These are phyloP conservation scores for Cadophora luteo-olivacea DNA, from an alignment of 2,329 filamentous ascomycete species.

Conservation along the genomic window DNA sequence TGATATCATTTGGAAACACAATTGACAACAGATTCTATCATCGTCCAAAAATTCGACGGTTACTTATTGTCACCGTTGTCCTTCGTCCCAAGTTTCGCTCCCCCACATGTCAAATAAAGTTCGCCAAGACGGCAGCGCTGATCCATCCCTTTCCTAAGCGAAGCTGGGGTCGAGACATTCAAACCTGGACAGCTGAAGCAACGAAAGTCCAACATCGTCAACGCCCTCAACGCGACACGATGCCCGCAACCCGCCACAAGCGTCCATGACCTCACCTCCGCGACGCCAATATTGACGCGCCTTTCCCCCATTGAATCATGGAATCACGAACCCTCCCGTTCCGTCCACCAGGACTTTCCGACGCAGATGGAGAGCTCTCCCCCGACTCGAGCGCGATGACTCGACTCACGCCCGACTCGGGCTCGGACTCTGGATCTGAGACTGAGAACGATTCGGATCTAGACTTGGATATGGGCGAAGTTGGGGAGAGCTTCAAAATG, in stretches of 20 bases:
- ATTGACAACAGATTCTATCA: background rate
- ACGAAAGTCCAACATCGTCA: background rate
- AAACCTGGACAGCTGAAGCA: background rate
- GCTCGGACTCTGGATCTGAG: conserved; percentile 27
- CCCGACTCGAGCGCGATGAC: conserved; percentile 37
- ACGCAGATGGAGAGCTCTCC: conserved; percentile 31
- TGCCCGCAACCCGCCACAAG: background rate
- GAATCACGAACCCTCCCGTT: conserved; percentile 20
- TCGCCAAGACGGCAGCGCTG: conserved; percentile 22
- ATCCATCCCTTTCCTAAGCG: conserved; percentile 12
- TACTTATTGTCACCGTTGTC: background rate
- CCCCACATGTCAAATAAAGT: background rate
- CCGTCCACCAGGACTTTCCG: conserved; percentile 14
- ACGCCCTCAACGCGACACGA: background rate
- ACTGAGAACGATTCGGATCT: conserved; percentile 37
- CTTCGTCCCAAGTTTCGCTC: background rate
- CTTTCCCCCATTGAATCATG: conserved; percentile 20
- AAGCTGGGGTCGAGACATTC: conserved; percentile 11
- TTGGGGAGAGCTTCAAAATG: conserved; percentile 37
- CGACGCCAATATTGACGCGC: background rate
- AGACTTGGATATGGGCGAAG: conserved; percentile 31
- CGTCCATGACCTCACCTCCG: conserved; percentile 3
- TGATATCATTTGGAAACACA: too few species aligned
- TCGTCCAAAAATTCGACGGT: background rate
- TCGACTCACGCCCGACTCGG: conserved; percentile 39